A percentile compares a stretch with the other conserved stretches of the same genome.
Evolutionary conservation across 1,284 basidiomycete genomes (phyloP).

Genomic region (Boletellus deceptivus): DNA sequence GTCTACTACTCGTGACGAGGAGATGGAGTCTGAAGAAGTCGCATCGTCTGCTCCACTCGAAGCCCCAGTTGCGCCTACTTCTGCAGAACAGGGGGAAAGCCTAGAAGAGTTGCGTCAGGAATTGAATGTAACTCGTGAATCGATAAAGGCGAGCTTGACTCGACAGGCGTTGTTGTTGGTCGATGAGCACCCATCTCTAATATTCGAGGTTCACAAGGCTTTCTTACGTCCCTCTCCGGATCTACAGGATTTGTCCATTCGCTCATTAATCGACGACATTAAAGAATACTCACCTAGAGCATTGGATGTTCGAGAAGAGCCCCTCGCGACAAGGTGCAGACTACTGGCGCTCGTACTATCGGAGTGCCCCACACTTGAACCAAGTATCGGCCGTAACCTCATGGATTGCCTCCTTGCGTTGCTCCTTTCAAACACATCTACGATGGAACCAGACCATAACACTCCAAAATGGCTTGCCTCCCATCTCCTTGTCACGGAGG

Average conservation of each 20-base stretch:
- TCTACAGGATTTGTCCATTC: slow-evolving; percentile 61
- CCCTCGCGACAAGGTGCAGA: slow-evolving; percentile 78
- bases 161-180: slow-evolving; percentile 74
- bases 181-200: slow-evolving; percentile 82
- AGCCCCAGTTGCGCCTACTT: slow-evolving; percentile 3
- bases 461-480: slow-evolving; percentile 84
- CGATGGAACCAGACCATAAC: slow-evolving; percentile 48
- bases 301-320: slow-evolving; percentile 67
- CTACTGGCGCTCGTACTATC: slow-evolving; percentile 82
- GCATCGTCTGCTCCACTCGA: slow-evolving; percentile 17
- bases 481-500: slow-evolving; percentile 79
- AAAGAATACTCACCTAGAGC: slow-evolving; percentile 64
- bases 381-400: slow-evolving; percentile 50
- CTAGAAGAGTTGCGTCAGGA: slow-evolving; percentile 63
- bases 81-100: slow-evolving; percentile 42
- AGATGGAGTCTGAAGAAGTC: slow-evolving; percentile 29
- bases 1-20: slow-evolving; percentile 27
- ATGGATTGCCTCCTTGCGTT: slow-evolving; percentile 67
- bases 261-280: slow-evolving; percentile 70
- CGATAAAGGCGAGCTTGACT: slow-evolving; percentile 64
- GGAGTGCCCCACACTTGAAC: slow-evolving; percentile 62
- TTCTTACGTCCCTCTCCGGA: slow-evolving; percentile 66
- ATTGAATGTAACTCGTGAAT: slow-evolving; percentile 66
- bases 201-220: slow-evolving; percentile 85
- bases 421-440: slow-evolving; percentile 55